Evolutionary conservation across 306 rosid species (phyloP).

Genomic region (Lupinus albus): DNA sequence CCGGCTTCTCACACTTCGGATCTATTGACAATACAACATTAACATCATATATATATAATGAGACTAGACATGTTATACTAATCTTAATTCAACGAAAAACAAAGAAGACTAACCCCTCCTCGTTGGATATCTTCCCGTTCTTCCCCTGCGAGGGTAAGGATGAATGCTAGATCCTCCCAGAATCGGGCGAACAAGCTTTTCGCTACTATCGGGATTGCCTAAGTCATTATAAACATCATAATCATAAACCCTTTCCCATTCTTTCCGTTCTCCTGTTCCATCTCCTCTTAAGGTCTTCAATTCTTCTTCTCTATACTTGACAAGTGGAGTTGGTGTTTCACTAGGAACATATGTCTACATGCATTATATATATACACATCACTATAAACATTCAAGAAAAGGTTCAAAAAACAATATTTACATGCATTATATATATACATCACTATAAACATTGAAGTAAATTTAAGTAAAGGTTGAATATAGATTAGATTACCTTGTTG

Average conservation of each 20-base stretch:
- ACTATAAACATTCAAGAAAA: no score
- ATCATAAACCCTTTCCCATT: conserved; percentile 73
- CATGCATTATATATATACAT: no score
- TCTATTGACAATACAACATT: conserved; percentile 40
- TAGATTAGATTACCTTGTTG: conserved; percentile 56
- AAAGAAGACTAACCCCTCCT: conserved; percentile 46
- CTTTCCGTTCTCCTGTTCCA: conserved; percentile 61
- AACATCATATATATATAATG: neutral
- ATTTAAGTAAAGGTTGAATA: no score
- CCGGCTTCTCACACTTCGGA: conserved; percentile 62
- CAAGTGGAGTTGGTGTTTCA: conserved; percentile 63
- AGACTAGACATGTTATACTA: neutral
- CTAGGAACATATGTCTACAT: conserved; percentile 64
- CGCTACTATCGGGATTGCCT: conserved; percentile 54
- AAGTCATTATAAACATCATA: conserved; percentile 75
- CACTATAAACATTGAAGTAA: no score
- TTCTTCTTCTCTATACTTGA: conserved; percentile 64
- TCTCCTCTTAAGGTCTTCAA: conserved; percentile 67
- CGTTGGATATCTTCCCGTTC: conserved; percentile 70
- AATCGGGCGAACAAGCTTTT: conserved; percentile 49
- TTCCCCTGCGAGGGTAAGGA: conserved; percentile 93
- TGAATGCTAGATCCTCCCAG: conserved; percentile 68
- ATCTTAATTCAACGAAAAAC: neutral
- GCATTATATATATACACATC: neutral
- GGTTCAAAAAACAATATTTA: no score